Evolutionary conservation across 2,329 filamentous ascomycete genomes (phyloP).

Genomic region (Grosmannia clavigera): DNA sequence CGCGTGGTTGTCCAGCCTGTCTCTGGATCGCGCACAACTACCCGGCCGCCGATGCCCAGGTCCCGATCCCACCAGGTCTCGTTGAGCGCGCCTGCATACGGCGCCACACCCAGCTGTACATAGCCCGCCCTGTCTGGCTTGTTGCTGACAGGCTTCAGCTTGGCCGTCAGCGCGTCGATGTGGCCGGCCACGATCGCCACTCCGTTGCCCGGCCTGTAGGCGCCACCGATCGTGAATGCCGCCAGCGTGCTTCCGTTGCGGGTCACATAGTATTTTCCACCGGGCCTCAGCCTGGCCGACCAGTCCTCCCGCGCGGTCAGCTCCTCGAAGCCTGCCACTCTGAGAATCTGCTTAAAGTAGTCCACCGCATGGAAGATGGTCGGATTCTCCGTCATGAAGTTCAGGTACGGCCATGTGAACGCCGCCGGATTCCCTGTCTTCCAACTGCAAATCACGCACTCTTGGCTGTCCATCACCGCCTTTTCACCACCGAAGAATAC

Average conservation of each 20-base stretch:
- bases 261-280: constrained; percentile 36
- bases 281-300: constrained; percentile 56
- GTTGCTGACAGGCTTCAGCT: constrained; percentile 80
- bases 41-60: constrained; percentile 77
- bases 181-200: constrained; percentile 60
- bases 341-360: constrained; percentile 62
- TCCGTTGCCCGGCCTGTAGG: constrained; percentile 23
- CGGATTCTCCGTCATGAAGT: constrained; percentile 80
- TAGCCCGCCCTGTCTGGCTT: constrained; percentile 79
- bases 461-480: neutral
- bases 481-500: constrained; percentile 4
- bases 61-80: constrained; percentile 96
- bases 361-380: constrained; percentile 87
- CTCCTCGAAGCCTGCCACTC: constrained; percentile 60
- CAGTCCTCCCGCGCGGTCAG: constrained; percentile 72
- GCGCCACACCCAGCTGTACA: constrained; percentile 79
- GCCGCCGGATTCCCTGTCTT: constrained; percentile 39
- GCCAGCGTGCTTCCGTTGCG: constrained; percentile 23
- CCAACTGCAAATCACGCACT: constrained; percentile 25
- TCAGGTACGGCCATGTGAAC: constrained; percentile 74
- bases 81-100: constrained; percentile 80
- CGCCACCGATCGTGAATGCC: constrained; percentile 24
- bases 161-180: constrained; percentile 82
- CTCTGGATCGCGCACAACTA: constrained; percentile 62
- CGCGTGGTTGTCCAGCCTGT: constrained; percentile 66